Base-by-base conservation (phyloP, 345 rosid species). In the Clausena lansium region DNA sequence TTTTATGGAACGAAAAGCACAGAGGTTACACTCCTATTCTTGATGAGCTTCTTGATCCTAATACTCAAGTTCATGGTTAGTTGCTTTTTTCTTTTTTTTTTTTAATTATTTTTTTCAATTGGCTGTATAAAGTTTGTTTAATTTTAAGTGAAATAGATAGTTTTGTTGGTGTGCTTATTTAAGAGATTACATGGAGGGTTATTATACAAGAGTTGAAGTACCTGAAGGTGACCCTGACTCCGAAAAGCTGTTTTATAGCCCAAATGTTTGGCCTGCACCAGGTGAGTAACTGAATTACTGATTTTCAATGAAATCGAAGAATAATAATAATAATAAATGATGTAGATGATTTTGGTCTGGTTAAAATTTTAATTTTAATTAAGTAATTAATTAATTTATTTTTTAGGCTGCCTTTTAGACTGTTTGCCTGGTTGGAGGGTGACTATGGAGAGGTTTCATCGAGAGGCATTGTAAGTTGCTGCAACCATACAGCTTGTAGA, bases 111-210 rank as follows among this genome's bases (percentile, higher is more conserved):
- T 67, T 54, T 80, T n/a, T 13, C 22, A 10, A 50, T 73, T 64
- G 39, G 38, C 45, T 2, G 4, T 65, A 20, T 33, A 33, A 15
- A 20, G 36, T 3, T 32, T 70, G 19, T 70, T 3, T 11, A 15
- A 3, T 41, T 38, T 8, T n/a, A 54, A 27, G 66, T 47, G 8
- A 41, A 68, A 63, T 1, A 30, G 45, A 19, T 59, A 35, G 20
- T 1, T 54, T 35, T 33, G 59, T 41, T 58, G n/a, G 67, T 57
- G 15, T 81, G 54, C 54, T 7, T 32, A 70, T 78, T 0, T 45
- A 91, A 97, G 98, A 41, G 98, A 94, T 80, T 92, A 94, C 71
- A 94, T 93, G 83, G 98, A 94, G 77, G 98, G 98, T 27, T 94
- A 89, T 79, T 94, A 94, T 76, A 89, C 88, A 55, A 95, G 98